phyloP scores from a whole-genome alignment of 1,284 basidiomycete species.

The Caloboletus firmus region DNA sequence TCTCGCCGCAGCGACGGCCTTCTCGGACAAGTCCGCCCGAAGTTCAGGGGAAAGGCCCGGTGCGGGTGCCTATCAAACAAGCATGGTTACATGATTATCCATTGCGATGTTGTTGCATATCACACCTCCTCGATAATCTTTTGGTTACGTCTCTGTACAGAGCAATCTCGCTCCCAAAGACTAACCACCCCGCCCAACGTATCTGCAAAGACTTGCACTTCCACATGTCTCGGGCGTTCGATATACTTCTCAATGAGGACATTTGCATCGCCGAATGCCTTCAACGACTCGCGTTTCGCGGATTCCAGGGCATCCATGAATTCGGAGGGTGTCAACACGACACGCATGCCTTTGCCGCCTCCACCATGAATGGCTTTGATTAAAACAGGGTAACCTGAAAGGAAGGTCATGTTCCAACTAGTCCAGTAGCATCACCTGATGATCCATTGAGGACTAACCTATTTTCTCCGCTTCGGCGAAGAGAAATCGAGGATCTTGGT shows the following conservation, averaged over 20 bases:
- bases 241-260: constrained; percentile 89
- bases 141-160: constrained; percentile 91
- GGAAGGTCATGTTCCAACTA: not conserved
- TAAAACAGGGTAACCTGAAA: constrained; percentile 80
- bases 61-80: constrained; percentile 75
- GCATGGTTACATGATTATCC: not conserved
- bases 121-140: constrained; percentile 89
- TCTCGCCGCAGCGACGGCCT: constrained; percentile 88
- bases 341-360: constrained; percentile 96
- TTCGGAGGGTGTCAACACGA: constrained; percentile 63
- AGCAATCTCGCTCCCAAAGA: constrained; percentile 93
- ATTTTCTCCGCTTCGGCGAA: constrained; percentile 71
- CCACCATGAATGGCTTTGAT: constrained; percentile 97
- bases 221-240: constrained; percentile 80
- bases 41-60: constrained; percentile 79
- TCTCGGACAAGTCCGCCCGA: constrained; percentile 78
- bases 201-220: constrained; percentile 91
- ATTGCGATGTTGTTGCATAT: not conserved
- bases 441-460: constrained; percentile 40
- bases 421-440: not conserved
- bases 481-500: constrained; percentile 69
- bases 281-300: constrained; percentile 84
- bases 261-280: constrained; percentile 83
- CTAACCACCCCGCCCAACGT: constrained; percentile 74
- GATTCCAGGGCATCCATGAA: constrained; percentile 80